Evolutionary conservation across 495 filamentous ascomycete genomes (phyloP), one percentile per base, ranked within the genome.

Genomic region (Penicillium atrosanguineum): DNA sequence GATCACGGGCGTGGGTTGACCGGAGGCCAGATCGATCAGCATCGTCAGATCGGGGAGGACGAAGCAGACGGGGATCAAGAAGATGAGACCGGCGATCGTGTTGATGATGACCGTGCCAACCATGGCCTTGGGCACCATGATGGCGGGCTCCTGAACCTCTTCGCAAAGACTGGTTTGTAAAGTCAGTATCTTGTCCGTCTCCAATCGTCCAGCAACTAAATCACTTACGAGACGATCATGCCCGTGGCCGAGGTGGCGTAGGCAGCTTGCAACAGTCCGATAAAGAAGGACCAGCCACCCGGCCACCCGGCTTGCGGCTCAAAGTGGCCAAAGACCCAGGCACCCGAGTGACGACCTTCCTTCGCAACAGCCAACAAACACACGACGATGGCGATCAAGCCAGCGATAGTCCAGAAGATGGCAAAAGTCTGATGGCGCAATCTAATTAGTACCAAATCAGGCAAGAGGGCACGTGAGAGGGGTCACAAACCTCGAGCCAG

Each of bases 61-160:
- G 54, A 87, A 84, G 11, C 86, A 72, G 6, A 87, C 68, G 7
- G 79, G 76, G 15, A 80, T 64, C 43, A 88, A 66, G 61, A 88
- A 88, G 52, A 85, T 60, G 46, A 90, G 81, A 20, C 86, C 86
- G 5, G 86, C 86, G 36, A 78, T 60, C 43, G 78, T 74, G 31
- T 85, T 86, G 50, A 87, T 87, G 5, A 74, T 70, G 31, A 89
- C 82, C 34, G 80, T 84, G 26, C 74, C 75, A 25, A 89, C 74
- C 81, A 89, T 87, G 55, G 86, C 83, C 49, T 79, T 80, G 18
- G 86, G 86, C 1, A 81, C 86, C 64, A 80, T 79, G 7, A 79
- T 56, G 9, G 80, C 64, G 9, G 86, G 80, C 16, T 86, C 76
- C 6, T 80, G 85, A 15, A 89, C 86, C 64, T 89, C 86, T 61